phyloP scores from a whole-genome alignment of 805 yeast species.

The Blastobotrys terrestris region DNA sequence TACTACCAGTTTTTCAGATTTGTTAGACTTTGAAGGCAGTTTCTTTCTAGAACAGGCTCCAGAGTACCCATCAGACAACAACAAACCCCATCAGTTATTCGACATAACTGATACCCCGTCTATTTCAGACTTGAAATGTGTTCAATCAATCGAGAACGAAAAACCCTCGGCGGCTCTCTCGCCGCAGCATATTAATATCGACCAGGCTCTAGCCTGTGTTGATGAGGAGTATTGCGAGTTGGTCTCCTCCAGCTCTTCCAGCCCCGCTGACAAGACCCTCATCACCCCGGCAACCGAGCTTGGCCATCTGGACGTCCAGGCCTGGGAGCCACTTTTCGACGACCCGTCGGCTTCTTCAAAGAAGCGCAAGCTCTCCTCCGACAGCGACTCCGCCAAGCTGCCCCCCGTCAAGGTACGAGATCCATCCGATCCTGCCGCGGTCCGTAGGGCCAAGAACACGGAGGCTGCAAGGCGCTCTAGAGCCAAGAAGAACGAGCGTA shows the following conservation, averaged over 20 bases:
- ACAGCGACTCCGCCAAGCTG: slow-evolving; percentile 27
- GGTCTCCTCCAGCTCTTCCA: not conserved
- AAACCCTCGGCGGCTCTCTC: not conserved
- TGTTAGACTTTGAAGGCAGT: not conserved
- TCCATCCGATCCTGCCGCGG: slow-evolving; percentile 52
- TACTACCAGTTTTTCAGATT: not conserved
- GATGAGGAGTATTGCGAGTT: not conserved
- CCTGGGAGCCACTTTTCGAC: not conserved
- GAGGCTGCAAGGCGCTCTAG: slow-evolving; percentile 91
- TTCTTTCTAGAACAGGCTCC: not conserved
- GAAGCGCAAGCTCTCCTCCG: not conserved
- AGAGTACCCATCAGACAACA: not conserved
- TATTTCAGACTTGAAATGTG: not conserved
- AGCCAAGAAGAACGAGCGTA: slow-evolving; percentile 86
- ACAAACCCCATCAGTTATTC: not conserved
- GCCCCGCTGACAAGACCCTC: not conserved
- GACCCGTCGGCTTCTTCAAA: not conserved
- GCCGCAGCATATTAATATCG: not conserved
- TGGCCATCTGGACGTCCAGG: not conserved
- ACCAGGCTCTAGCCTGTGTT: not conserved
- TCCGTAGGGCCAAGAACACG: slow-evolving; percentile 92
- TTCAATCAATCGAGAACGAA: not conserved
- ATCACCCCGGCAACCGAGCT: not conserved
- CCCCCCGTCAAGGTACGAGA: slow-evolving; percentile 52
- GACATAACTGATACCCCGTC: not conserved